Evolutionary conservation across 495 filamentous ascomycete genomes (phyloP).

Genomic region (Bathelium albidoporum): DNA sequence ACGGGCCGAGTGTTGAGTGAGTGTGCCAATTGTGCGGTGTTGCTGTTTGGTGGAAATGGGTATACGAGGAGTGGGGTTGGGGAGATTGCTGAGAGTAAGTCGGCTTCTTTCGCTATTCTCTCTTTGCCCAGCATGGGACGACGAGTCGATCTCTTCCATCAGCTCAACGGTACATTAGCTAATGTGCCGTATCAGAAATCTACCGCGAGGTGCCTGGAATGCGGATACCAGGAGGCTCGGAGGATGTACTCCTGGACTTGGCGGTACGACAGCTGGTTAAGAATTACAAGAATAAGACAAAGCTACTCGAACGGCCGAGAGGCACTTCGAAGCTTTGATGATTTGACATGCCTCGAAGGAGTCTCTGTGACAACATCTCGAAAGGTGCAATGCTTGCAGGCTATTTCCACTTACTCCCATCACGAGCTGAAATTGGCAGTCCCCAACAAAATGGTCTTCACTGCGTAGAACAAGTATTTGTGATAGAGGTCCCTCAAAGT

Average conservation of each 20-base stretch:
- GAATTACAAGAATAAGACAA: conserved; percentile 54
- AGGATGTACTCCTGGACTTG: conserved; percentile 67
- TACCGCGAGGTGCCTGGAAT: conserved; percentile 54
- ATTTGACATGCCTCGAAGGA: neutral
- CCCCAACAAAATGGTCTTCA: no score
- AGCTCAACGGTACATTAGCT: no score
- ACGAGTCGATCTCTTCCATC: neutral
- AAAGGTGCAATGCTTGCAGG: no score
- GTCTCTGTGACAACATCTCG: no score
- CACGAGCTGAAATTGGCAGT: no score
- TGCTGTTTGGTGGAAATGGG: conserved; percentile 66
- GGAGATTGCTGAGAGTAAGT: conserved; percentile 49
- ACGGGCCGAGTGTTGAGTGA: conserved; percentile 58
- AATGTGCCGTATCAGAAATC: conserved; percentile 29
- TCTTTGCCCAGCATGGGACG: neutral
- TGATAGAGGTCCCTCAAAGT: no score
- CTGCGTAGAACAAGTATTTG: no score
- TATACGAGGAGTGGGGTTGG: conserved; percentile 59
- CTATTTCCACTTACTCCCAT: no score
- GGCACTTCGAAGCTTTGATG: conserved; percentile 27
- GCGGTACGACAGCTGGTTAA: conserved; percentile 60
- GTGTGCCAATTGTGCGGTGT: conserved; percentile 55
- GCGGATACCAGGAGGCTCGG: conserved; percentile 58
- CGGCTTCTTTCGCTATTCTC: neutral
- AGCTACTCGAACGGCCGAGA: conserved; percentile 40